Evolutionary conservation across 306 rosid genomes (phyloP), one percentile per base, ranked within the genome.

Genomic region (Adenanthera pavonina): DNA sequence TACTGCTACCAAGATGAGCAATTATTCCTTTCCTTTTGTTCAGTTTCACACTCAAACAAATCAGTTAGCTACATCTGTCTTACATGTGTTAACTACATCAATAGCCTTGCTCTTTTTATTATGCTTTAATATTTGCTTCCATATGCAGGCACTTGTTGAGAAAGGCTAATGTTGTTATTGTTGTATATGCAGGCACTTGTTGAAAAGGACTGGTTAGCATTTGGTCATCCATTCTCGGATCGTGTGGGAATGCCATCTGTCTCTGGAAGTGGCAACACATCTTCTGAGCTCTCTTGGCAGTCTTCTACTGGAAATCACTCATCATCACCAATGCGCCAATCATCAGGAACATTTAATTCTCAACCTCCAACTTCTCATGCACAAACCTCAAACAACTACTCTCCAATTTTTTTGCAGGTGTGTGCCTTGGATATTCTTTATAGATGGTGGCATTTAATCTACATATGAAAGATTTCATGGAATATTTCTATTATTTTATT

Each of bases 201-300:
- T 72, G 99, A 95, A 87, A 95, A 95, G 86, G 99, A 95, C 79
- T 95, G 99, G 99, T 85, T 95, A 64, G 98, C 98, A 81, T 95
- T 95, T 86, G 99, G 99, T 72, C 99, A 95, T 87, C 97, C 98
- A 67, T 93, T 92, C 86, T 88, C 96, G 35, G 99, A 95, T 80
- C 92, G 99, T 43, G 77, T 91, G 76, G 93, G 94, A 77, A 83
- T 86, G 86, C 97, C 98, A 15, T 74, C 91, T 47, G 38, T 88
- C 61, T 85, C 89, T 48, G 97, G 92, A 79, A 80, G 85, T 81
- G 83, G 86, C 67, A 91, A 65, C 80, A 36, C 82, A 60, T 80
- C 94, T 44, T 81, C 77, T n/a, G 99, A 95, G 90, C 84, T 93
- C 81, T 57, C 91, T 59, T 88, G 94, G 85, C 98, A 93, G 84